Conservation (phyloP, 768 basidiomycete genomes). For the Agrocybe praecox region DNA sequence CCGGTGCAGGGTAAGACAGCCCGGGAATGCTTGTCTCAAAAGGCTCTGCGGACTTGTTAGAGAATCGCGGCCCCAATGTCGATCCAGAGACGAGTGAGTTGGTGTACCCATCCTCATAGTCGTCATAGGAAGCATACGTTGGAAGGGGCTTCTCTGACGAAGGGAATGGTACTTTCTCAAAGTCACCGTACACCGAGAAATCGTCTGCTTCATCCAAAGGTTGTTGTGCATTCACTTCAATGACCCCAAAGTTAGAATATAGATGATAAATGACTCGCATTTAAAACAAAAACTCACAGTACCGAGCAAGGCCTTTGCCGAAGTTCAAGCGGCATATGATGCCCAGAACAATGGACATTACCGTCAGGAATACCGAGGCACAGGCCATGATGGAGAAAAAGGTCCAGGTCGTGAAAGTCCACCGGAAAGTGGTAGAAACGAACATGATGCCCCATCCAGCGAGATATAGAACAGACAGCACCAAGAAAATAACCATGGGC, state of each 20-base stretch:
- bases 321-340: slow-evolving; percentile 74
- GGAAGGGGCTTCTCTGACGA: slow-evolving; percentile 52
- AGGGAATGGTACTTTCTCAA: slow-evolving; percentile 69
- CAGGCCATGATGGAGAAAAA: slow-evolving; percentile 72
- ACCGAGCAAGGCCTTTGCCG: slow-evolving; percentile 69
- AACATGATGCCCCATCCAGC: slow-evolving; percentile 77
- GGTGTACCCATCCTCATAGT: slow-evolving; percentile 27
- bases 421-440: slow-evolving; percentile 69
- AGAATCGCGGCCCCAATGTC: slow-evolving; percentile 48
- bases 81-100: slow-evolving; percentile 26
- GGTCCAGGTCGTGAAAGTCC: slow-evolving; percentile 73
- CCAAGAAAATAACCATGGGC: slow-evolving; percentile 65
- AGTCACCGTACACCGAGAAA: slow-evolving; percentile 30
- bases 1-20: slow-evolving; percentile 34
- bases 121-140: slow-evolving; percentile 49
- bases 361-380: slow-evolving; percentile 58
- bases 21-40: slow-evolving; percentile 34
- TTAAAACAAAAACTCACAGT: slow-evolving; percentile 47
- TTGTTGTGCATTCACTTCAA: slow-evolving; percentile 59
- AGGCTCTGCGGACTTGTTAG: slow-evolving; percentile 39
- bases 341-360: slow-evolving; percentile 60
- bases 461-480: slow-evolving; percentile 61
- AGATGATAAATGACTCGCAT: background rate
- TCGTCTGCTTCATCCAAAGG: slow-evolving; percentile 34
- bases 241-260: slow-evolving; percentile 7